Evolutionary conservation across 106 monocot species (phyloP), one percentile per base, ranked within the genome.

Genomic region (Phalaenopsis aphrodite): DNA sequence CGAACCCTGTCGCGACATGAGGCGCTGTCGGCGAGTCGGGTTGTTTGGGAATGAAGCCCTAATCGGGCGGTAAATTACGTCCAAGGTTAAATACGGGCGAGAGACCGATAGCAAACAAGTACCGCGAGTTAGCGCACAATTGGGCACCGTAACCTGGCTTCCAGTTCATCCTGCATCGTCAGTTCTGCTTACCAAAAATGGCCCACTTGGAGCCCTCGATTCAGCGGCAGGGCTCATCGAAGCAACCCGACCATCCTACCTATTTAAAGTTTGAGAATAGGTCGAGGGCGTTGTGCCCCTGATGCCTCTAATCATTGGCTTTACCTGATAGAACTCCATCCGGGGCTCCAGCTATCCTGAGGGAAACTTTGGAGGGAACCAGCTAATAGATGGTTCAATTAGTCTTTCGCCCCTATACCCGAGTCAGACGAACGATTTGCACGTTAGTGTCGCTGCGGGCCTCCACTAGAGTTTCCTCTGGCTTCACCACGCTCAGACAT

Each of bases 111-210:
- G 30, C 30, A 0, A n/a, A n/a, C n/a, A n/a, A n/a, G n/a, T n/a
- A n/a, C n/a, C n/a, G n/a, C n/a, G 66, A 52, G 80, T 80, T 80
- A 55, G 80, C 52, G 52, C 55, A 17, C 38, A 80, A 36, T 80
- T 80, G 72, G 72, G 80, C 80, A 72, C 80, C 72, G 4, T 55
- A 80, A 72, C 69, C 80, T 49, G 55, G 49, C 69, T 72, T 80
- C 80, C 37, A 19, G 37, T 80, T 72, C 80, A 80, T 80, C 72
- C 72, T 8, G 49, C 72, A 80, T 80, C 49, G 42, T 52, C 43
- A 79, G 52, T 80, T 80, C 72, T 80, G 24, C 80, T 80, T 80
- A 71, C 72, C 69, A 80, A 80, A 80, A 80, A 80, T 80, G 80
- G 72, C 79, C 80, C 68, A 80, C 72, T 72, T 80, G 72, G 72